These are phyloP conservation scores for Acacia pycnantha DNA, from an alignment of 331 rosid species.

Conservation along the genomic window DNA sequence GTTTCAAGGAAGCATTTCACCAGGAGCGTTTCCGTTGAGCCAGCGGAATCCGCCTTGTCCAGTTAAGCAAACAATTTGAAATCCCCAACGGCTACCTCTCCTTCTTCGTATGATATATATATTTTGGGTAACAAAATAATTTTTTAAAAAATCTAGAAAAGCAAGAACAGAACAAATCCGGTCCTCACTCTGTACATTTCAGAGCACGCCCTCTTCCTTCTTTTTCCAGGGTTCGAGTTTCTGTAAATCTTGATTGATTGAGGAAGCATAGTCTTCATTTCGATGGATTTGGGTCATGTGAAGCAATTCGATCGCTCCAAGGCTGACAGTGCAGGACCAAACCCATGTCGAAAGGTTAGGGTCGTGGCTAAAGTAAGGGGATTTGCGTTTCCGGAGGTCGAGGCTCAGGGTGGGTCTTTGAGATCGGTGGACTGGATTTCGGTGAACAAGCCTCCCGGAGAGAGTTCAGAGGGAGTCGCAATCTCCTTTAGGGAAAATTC, in stretches of 20 bases:
- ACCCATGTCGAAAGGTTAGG: slow-evolving; percentile 45
- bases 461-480: slow-evolving; percentile 43
- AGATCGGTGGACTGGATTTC: slow-evolving; percentile 51
- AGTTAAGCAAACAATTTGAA: background rate
- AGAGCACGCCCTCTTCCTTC: background rate
- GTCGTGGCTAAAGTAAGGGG: slow-evolving; percentile 59
- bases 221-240: background rate
- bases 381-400: slow-evolving; percentile 24
- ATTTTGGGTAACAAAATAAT: background rate
- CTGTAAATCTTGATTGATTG: background rate
- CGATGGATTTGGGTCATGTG: slow-evolving; percentile 49
- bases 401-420: slow-evolving; percentile 22
- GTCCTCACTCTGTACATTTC: background rate
- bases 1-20: background rate
- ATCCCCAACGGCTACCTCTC: slow-evolving; percentile 1
- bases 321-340: slow-evolving; percentile 5
- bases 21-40: background rate
- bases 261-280: background rate
- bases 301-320: slow-evolving; percentile 22
- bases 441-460: slow-evolving; percentile 50
- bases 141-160: background rate
- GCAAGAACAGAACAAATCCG: background rate
- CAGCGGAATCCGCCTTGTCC: background rate
- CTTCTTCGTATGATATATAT: background rate
- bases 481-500: slow-evolving; percentile 64